Conservation (phyloP, 345 rosid genomes). For the Excoecaria cochinchinensis region DNA sequence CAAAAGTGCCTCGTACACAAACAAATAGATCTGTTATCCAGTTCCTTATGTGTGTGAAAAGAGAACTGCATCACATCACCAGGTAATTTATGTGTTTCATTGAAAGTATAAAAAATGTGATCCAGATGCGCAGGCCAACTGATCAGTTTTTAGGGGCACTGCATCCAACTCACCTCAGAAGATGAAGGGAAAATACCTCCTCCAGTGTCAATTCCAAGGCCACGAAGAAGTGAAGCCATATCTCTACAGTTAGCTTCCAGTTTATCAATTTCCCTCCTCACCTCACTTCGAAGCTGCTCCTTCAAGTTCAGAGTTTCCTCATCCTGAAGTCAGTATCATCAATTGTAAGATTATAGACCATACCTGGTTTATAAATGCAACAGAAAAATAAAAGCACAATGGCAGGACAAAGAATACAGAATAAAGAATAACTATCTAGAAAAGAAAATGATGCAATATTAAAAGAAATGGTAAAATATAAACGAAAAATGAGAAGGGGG, state of each 20-base stretch:
- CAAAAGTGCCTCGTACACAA: not conserved
- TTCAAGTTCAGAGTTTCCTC: slow-evolving; percentile 19
- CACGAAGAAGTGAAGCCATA: slow-evolving; percentile 22
- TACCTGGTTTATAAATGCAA: not conserved
- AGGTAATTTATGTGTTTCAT: not conserved
- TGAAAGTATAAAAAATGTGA: not conserved
- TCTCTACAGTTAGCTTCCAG: slow-evolving; percentile 17
- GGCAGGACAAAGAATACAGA: not conserved
- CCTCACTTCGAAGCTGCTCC: slow-evolving; percentile 15
- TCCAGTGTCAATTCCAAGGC: slow-evolving; percentile 18
- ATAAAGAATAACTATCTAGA: not conserved
- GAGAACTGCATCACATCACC: not conserved
- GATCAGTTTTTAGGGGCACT: not conserved
- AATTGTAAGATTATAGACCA: not conserved
- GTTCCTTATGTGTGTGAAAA: not conserved
- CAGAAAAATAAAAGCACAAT: not conserved
- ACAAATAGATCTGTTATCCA: not conserved
- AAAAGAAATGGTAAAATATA: not conserved
- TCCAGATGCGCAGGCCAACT: not conserved
- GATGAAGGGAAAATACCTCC: slow-evolving; percentile 8
- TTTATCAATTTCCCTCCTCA: slow-evolving; percentile 14
- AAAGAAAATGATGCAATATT: not conserved
- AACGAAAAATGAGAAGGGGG: not conserved
- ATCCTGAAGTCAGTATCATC: slow-evolving; percentile 11
- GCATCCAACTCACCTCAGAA: slow-evolving; percentile 20